A percentile compares a stretch with the other conserved stretches of the same genome.
phyloP scores from a whole-genome alignment of 345 rosid species.

The Noccaea bulbosa region DNA sequence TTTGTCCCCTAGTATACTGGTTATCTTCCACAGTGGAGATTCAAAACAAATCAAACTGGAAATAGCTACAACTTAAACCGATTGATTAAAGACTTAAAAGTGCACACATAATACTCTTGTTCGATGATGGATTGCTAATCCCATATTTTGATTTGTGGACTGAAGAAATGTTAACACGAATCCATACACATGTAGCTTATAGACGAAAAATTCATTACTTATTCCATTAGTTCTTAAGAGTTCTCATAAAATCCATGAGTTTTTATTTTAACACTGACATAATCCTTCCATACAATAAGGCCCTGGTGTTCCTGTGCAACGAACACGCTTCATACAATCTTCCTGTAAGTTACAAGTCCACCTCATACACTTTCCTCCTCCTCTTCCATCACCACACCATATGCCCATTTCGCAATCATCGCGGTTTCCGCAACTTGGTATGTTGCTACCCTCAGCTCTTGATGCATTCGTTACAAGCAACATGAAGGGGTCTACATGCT shows the following conservation, averaged over 20 bases:
- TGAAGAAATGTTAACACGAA: not conserved
- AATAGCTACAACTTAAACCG: no score
- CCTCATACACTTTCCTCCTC: not conserved
- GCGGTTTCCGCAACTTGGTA: not conserved
- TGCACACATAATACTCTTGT: not conserved
- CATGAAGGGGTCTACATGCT: constrained; percentile 23
- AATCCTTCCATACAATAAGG: constrained; percentile 39
- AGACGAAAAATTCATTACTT: not conserved
- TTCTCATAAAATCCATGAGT: not conserved
- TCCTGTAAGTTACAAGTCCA: constrained; percentile 19
- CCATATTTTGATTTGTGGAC: not conserved
- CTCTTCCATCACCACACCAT: constrained; percentile 16
- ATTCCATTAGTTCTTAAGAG: not conserved
- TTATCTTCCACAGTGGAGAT: no score
- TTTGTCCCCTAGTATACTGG: no score
- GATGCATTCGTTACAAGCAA: constrained; percentile 14
- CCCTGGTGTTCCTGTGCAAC: constrained; percentile 10
- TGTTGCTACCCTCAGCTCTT: not conserved
- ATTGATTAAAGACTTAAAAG: no score
- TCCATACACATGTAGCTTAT: not conserved
- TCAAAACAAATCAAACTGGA: not conserved
- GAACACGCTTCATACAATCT: constrained; percentile 23
- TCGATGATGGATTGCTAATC: not conserved
- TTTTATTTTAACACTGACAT: constrained; percentile 22
- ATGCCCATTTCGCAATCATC: constrained; percentile 21